phyloP scores from a whole-genome alignment of 2,329 filamentous ascomycete genomes.

The Aspergillus luchuensis region DNA sequence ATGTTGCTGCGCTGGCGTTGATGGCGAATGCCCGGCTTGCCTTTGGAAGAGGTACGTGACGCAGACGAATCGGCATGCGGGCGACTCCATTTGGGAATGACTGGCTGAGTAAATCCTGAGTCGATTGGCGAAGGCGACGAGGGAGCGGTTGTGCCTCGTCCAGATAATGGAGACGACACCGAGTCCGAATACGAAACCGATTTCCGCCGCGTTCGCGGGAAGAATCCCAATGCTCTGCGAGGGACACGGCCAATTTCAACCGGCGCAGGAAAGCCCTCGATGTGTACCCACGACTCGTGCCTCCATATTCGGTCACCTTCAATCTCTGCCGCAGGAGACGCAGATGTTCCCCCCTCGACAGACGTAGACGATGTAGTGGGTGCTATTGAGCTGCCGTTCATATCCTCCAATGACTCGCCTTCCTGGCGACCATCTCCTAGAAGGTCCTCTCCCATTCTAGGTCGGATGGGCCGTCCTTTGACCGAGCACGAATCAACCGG shows the following conservation, averaged over 20 bases:
- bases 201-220: conserved; percentile 88
- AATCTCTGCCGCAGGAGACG: conserved; percentile 34
- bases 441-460: conserved; percentile 33
- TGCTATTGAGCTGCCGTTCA: conserved; percentile 38
- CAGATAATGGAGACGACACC: conserved; percentile 42
- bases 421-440: conserved; percentile 26
- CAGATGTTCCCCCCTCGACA: conserved; percentile 13
- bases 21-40: conserved; percentile 42
- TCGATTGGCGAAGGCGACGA: conserved; percentile 32
- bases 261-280: conserved; percentile 70
- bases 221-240: conserved; percentile 80
- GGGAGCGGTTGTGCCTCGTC: conserved; percentile 33
- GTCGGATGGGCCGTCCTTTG: conserved; percentile 65
- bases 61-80: conserved; percentile 31
- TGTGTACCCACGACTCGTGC: conserved; percentile 84
- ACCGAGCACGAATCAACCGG: conserved; percentile 88
- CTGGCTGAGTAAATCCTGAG: conserved; percentile 27
- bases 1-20: conserved; percentile 44
- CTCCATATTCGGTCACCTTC: conserved; percentile 73
- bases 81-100: conserved; percentile 31
- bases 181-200: conserved; percentile 66
- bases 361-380: conserved; percentile 21
- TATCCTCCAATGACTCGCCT: conserved; percentile 33
- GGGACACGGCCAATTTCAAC: conserved; percentile 86
- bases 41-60: conserved; percentile 28